phyloP scores from a whole-genome alignment of 2,329 filamentous ascomycete genomes.

The Aspergillus calidoustus region DNA sequence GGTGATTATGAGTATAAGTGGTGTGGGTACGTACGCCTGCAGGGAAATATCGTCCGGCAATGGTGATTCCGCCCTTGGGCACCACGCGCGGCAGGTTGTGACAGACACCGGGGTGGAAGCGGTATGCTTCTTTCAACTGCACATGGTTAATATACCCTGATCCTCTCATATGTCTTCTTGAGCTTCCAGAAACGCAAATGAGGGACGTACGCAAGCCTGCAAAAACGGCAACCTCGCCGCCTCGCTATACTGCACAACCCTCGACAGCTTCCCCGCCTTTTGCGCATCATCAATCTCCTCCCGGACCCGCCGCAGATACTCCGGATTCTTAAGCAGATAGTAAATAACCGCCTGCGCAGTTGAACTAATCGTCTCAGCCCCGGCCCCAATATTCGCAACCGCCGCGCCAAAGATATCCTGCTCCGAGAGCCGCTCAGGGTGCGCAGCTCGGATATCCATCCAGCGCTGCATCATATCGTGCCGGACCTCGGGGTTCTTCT shows the following conservation, averaged over 20 bases:
- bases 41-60: slow-evolving; percentile 35
- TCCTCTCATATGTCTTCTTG: too few relatives aligned
- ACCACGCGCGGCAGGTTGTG: slow-evolving; percentile 37
- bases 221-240: slow-evolving; percentile 39
- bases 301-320: slow-evolving; percentile 21
- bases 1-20: neutral
- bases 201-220: slow-evolving; percentile 37
- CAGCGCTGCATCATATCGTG: slow-evolving; percentile 46
- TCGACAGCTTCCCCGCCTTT: slow-evolving; percentile 26
- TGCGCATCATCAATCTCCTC: slow-evolving; percentile 32
- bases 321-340: slow-evolving; percentile 35
- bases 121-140: slow-evolving; percentile 44
- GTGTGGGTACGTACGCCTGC: slow-evolving; percentile 26
- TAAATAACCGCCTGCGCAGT: slow-evolving; percentile 44
- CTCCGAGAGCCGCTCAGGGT: slow-evolving; percentile 41
- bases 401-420: slow-evolving; percentile 41
- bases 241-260: slow-evolving; percentile 31
- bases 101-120: slow-evolving; percentile 38
- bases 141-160: neutral
- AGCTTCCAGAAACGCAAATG: neutral
- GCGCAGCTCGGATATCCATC: slow-evolving; percentile 36
- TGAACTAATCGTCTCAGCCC: slow-evolving; percentile 44
- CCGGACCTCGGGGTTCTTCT: slow-evolving; percentile 37
- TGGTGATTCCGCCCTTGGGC: slow-evolving; percentile 36
- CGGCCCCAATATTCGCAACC: slow-evolving; percentile 44